These are phyloP conservation scores for Tetrahymena thermophila DNA, from an alignment of 73 alveolate genomes.

Conservation along the genomic window DNA sequence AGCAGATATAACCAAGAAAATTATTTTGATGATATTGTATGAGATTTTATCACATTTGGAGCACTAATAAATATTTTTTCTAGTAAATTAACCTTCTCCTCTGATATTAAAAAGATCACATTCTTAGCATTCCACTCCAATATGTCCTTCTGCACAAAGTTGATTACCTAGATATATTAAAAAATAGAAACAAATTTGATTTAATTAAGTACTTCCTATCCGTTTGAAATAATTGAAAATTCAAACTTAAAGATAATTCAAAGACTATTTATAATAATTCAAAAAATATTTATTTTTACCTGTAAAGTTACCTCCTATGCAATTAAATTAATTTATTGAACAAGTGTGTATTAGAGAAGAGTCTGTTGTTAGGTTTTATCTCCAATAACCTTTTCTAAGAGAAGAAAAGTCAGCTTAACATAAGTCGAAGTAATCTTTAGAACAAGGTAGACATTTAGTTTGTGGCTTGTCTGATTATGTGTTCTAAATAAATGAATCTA, in stretches of 20 bases:
- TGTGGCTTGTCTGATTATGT: neutral
- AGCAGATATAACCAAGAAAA: neutral
- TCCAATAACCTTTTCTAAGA: neutral
- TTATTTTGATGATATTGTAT: neutral
- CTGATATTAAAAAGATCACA: neutral
- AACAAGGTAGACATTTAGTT: neutral
- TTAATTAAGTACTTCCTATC: too few species aligned
- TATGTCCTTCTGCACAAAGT: neutral
- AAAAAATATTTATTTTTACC: too few species aligned
- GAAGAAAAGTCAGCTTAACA: neutral
- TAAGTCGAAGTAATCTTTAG: neutral
- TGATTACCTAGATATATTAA: neutral
- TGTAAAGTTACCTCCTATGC: neutral
- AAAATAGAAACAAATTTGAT: too few species aligned
- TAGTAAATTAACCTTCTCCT: neutral
- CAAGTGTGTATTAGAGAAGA: neutral
- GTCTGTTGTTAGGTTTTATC: neutral
- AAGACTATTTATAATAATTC: too few species aligned
- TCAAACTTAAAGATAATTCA: too few species aligned
- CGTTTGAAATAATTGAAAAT: too few species aligned
- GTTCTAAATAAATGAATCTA: neutral
- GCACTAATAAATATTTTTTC: neutral
- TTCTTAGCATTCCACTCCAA: neutral
- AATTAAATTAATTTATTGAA: neutral
- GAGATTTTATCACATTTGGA: neutral